Percentiles rank a stretch among this genome's conserved stretches.
These are phyloP conservation scores for Termitomyces sp. DNA, from an alignment of 768 basidiomycete genomes.

Conservation along the genomic window DNA sequence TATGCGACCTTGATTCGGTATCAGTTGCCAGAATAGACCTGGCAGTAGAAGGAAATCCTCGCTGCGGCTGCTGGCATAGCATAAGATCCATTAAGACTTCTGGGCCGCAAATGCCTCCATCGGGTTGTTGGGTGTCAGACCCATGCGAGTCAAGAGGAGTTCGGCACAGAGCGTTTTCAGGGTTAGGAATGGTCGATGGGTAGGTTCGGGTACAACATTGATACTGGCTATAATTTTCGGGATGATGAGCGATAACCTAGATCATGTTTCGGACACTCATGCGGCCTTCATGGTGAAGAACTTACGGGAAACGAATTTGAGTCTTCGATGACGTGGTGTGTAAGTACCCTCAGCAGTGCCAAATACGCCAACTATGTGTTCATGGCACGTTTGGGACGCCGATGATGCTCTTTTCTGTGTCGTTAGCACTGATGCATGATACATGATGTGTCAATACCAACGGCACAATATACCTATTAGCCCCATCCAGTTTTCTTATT, in stretches of 20 bases:
- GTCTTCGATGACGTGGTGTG: slow-evolving; percentile 85
- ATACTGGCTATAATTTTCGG: slow-evolving; percentile 68
- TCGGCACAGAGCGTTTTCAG: slow-evolving; percentile 64
- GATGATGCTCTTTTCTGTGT: too few species aligned
- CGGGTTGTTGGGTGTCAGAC: slow-evolving; percentile 64
- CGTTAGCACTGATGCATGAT: too few species aligned
- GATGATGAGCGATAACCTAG: slow-evolving; percentile 85
- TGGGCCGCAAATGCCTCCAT: slow-evolving; percentile 78
- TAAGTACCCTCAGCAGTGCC: slow-evolving; percentile 83
- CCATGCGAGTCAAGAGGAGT: slow-evolving; percentile 82
- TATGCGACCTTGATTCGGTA: slow-evolving; percentile 64
- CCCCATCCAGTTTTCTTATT: background rate
- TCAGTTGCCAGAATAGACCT: slow-evolving; percentile 70
- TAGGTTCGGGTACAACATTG: slow-evolving; percentile 76
- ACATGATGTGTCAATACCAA: too few species aligned
- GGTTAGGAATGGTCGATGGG: slow-evolving; percentile 58
- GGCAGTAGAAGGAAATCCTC: slow-evolving; percentile 90
- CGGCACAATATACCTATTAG: too few species aligned
- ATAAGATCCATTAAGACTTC: slow-evolving; percentile 67
- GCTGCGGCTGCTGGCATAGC: slow-evolving; percentile 87
- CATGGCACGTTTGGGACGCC: slow-evolving; percentile 87
- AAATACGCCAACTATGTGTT: slow-evolving; percentile 85
- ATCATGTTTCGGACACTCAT: slow-evolving; percentile 28
- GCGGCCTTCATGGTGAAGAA: too few species aligned
- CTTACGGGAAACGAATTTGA: slow-evolving; percentile 71